Base-by-base conservation (phyloP, 1,284 basidiomycete genomes). In the Porogramme epimiltina region DNA sequence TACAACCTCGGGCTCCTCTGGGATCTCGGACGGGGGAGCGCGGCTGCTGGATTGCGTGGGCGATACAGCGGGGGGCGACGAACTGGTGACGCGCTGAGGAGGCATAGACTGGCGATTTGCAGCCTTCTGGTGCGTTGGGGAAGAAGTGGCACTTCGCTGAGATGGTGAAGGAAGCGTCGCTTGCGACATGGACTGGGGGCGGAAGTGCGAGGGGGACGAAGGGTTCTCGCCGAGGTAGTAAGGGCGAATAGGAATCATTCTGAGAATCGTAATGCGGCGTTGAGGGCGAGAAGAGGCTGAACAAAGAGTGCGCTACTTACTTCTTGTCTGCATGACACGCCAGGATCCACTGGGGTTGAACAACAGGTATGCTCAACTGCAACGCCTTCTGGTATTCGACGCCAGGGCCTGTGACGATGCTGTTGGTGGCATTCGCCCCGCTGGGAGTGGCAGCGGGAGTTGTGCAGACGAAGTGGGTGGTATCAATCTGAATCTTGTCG, bases 401-500 rank as follows among this genome's bases (percentile, higher is more conserved):
- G 0, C 88, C 88, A 0, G 91, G 87, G 5, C 82, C 80, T 11
- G 74, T 73, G 11, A 73, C 68, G 0, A 72, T 62, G 58, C 71
- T 76, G 4, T 82, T 81, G 3, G 77, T 73, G 0, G 76, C 77
- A 49, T 80, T 78, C 3, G 87, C 83, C 3, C 85, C 87, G 5
- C 70, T 63, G 0, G 85, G 82, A 0, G 84, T 84, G 13, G 81
- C 78, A 1, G 87, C 84, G 1, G 93, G 90, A 0, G 90, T 93
- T 3, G 93, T 95, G 66, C 94, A 96, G 33, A 97, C 93, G 62
- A 96, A 97, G 69, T 98, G 95, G 0, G 94, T 96, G 4, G 95
- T 97, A 65, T 97, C 95, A 52, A 98, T 95, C 72, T 95, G 92
- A 23, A 99, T 95, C 61, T 87, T 88, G 59, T 95, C 90, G 60